Evolutionary conservation across 139 green algal genomes (phyloP), one percentile per base, ranked within the genome.

Genomic region (Volvox africanus): DNA sequence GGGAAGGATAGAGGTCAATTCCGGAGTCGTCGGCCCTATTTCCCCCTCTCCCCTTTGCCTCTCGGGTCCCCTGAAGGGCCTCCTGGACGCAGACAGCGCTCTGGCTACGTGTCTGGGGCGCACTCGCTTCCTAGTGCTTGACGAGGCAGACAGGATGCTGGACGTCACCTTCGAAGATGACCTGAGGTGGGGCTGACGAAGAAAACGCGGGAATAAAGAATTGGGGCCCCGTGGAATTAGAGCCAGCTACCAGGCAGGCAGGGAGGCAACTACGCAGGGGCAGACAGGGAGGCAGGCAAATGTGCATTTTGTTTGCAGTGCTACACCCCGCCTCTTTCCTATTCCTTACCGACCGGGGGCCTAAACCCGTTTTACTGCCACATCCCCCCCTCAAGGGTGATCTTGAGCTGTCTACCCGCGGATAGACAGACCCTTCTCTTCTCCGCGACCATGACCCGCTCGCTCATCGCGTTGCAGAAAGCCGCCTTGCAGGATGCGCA

Each of bases 131-230:
- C 89, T 99, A 61, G 98, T 99, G 65, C 91, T 99, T 82, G 98
- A 99, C 90, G 98, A 99, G 93, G 98, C 98, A 0, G 98, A 99
- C 92, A 94, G 97, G 0, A 91, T 99, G 91, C 95, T 99, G 86
- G 98, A 99, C 69, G 19, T 94, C 0, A 94, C 89, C 19, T 99
- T 99, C 88, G 97, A 98, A 93, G 76, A 90, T 2, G 95, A 97
- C 37, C 92, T 98, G 69, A 62, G 86, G 86, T 90, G 81, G 33
- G 71, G 1, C 18, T 16, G 11, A 28, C 67, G 67, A 32, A 75
- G 14, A 75, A 26, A 75, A 12, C 67, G 22, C 67, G 24, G 5
- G 24, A 3, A 14, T 3, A 12, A 75, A 75, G 6, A 28, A 75
- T 26, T 75, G 67, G 67, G 67, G 67, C 22, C 14, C 6, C 67